Conservation (phyloP, 2,329 filamentous ascomycete species). For the Clathrospora elynae region DNA sequence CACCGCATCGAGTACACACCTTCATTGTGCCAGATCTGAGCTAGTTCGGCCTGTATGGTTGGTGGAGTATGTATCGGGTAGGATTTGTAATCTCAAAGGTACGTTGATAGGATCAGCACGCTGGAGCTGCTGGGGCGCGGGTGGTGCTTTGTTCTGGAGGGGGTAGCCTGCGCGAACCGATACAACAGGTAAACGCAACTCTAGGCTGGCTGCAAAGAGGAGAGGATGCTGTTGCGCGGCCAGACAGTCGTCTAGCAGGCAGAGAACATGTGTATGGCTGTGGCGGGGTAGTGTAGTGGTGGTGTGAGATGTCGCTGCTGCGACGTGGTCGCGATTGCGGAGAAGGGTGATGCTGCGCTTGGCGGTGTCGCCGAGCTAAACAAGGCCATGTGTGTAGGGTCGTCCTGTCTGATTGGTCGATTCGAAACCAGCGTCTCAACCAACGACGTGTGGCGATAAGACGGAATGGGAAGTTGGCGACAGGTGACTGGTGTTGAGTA, state of each 20-base stretch:
- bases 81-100: conserved; percentile 2
- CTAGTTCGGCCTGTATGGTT: conserved; percentile 2
- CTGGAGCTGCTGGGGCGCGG: conserved; percentile 29
- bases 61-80: conserved; percentile 13
- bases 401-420: conserved; percentile 34
- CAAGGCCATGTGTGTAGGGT: conserved; percentile 34
- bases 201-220: conserved; percentile 52
- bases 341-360: conserved; percentile 27
- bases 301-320: conserved; percentile 32
- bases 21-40: conserved; percentile 42
- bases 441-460: conserved; percentile 34
- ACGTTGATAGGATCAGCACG: conserved; percentile 21
- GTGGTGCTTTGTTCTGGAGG: conserved; percentile 39
- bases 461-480: conserved; percentile 33
- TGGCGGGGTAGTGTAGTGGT: conserved; percentile 17
- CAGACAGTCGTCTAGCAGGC: conserved; percentile 49
- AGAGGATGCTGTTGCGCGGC: conserved; percentile 45
- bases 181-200: conserved; percentile 47
- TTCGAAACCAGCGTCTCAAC: conserved; percentile 26
- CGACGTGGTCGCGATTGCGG: conserved; percentile 35
- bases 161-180: conserved; percentile 44
- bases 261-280: conserved; percentile 33
- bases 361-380: conserved; percentile 28
- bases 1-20: conserved; percentile 35
- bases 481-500: conserved; percentile 33